phyloP scores from a whole-genome alignment of 2,329 filamentous ascomycete species.

The Neofusicoccum kwambonambiense region DNA sequence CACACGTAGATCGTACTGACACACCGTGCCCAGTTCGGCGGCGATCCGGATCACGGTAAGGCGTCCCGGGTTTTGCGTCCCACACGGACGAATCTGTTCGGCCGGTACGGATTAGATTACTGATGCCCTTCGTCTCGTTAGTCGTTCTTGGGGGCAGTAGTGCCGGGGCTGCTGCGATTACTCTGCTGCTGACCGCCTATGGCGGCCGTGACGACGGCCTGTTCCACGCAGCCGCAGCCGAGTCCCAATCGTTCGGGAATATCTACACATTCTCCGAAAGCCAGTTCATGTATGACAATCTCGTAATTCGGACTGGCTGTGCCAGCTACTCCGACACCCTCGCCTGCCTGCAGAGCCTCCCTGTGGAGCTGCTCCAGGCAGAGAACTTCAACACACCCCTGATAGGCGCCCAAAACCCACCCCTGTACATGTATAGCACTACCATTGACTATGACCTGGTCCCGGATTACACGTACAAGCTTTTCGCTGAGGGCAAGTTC shows the following conservation, averaged over 20 bases:
- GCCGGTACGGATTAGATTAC: background rate
- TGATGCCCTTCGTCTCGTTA: background rate
- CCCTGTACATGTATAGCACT: slow-evolving; percentile 53
- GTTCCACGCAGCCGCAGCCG: slow-evolving; percentile 54
- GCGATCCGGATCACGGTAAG: slow-evolving; percentile 57
- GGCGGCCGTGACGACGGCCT: slow-evolving; percentile 48
- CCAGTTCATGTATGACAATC: slow-evolving; percentile 53
- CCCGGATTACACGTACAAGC: slow-evolving; percentile 48
- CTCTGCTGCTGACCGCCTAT: slow-evolving; percentile 40
- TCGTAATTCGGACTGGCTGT: slow-evolving; percentile 52
- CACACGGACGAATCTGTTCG: background rate
- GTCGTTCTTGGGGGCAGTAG: slow-evolving; percentile 68
- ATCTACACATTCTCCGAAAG: slow-evolving; percentile 49
- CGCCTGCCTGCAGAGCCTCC: slow-evolving; percentile 50
- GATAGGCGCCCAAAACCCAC: slow-evolving; percentile 43
- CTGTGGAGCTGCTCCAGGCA: slow-evolving; percentile 44
- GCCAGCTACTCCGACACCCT: slow-evolving; percentile 41
- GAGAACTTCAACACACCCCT: slow-evolving; percentile 48
- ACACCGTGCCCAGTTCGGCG: slow-evolving; percentile 57
- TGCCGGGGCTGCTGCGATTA: slow-evolving; percentile 56
- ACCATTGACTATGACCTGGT: slow-evolving; percentile 53
- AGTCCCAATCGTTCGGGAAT: slow-evolving; percentile 54
- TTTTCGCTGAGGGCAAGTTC: slow-evolving; percentile 51
- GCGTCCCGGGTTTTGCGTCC: background rate
- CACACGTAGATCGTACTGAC: background rate